Conservation (phyloP, 306 rosid species). For the Medicago arabica region DNA sequence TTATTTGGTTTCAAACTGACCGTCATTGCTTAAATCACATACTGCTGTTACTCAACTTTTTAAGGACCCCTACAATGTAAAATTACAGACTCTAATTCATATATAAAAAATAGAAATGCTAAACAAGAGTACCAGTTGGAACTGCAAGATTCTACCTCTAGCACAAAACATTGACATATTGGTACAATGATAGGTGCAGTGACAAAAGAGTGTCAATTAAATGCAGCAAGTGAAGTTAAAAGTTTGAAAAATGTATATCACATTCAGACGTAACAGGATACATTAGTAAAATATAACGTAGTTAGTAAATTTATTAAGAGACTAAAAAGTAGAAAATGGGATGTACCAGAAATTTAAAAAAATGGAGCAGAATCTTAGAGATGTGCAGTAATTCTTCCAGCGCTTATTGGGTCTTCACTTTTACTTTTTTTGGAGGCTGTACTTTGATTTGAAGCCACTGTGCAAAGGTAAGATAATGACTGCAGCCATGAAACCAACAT, state of each 20-base stretch:
- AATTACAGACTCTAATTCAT: background rate
- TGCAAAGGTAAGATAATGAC: constrained; percentile 84
- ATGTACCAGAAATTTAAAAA: background rate
- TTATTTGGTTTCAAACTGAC: too few relatives aligned
- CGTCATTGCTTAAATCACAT: background rate
- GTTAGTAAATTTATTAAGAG: constrained; percentile 9
- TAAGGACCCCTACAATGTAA: constrained; percentile 1
- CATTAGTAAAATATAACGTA: background rate
- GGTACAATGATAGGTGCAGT: too few relatives aligned
- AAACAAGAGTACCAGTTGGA: constrained; percentile 5
- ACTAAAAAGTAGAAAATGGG: constrained; percentile 26
- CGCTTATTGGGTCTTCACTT: constrained; percentile 46
- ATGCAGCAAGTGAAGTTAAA: constrained; percentile 13
- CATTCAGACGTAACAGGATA: constrained; percentile 18
- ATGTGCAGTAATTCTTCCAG: constrained; percentile 57
- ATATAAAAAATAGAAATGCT: constrained; percentile 5
- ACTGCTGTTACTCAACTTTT: background rate
- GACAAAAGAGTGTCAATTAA: too few relatives aligned
- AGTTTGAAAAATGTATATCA: constrained; percentile 6
- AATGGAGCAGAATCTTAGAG: constrained; percentile 52
- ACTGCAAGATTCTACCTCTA: background rate
- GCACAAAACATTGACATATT: too few relatives aligned
- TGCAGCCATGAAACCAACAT: constrained; percentile 91
- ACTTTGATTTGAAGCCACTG: constrained; percentile 51
- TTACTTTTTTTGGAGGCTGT: constrained; percentile 40